A percentile compares a stretch with the other conserved stretches of the same genome.
Evolutionary conservation across 306 rosid genomes (phyloP).

Genomic region (Pachyrhizus erosus): DNA sequence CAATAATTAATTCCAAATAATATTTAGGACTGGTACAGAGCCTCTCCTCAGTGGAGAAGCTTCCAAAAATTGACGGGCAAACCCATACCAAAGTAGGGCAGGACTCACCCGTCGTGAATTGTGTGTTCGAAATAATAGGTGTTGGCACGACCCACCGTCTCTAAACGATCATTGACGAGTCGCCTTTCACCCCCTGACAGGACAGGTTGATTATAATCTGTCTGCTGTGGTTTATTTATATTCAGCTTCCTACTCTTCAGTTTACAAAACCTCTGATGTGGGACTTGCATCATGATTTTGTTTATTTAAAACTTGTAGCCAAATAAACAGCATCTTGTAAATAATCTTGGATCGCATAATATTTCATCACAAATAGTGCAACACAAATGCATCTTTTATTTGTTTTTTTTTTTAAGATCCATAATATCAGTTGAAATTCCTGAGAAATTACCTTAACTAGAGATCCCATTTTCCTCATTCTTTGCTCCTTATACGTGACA

Average conservation of each 20-base stretch:
- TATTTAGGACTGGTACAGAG: neutral
- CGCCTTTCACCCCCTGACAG: conserved; percentile 86
- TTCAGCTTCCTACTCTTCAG: neutral
- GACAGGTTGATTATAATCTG: neutral
- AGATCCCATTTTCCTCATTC: no score
- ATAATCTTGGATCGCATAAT: no score
- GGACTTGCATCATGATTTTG: neutral
- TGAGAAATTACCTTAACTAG: no score
- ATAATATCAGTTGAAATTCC: no score
- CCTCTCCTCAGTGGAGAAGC: conserved; percentile 2
- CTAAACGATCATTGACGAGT: conserved; percentile 73
- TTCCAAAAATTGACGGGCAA: conserved; percentile 87
- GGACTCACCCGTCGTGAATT: conserved; percentile 35
- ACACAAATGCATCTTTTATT: no score
- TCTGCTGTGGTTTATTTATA: neutral
- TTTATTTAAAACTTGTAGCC: neutral
- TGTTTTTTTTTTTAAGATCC: no score
- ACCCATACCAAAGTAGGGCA: conserved; percentile 64
- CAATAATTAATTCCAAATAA: no score
- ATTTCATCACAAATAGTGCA: no score
- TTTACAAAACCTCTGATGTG: neutral
- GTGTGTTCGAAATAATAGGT: conserved; percentile 59
- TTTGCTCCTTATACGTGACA: no score
- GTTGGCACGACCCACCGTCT: conserved; percentile 86
- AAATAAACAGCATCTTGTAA: neutral